Evolutionary conservation across 495 filamentous ascomycete genomes (phyloP).

Genomic region (Elasticomyces elasticus): DNA sequence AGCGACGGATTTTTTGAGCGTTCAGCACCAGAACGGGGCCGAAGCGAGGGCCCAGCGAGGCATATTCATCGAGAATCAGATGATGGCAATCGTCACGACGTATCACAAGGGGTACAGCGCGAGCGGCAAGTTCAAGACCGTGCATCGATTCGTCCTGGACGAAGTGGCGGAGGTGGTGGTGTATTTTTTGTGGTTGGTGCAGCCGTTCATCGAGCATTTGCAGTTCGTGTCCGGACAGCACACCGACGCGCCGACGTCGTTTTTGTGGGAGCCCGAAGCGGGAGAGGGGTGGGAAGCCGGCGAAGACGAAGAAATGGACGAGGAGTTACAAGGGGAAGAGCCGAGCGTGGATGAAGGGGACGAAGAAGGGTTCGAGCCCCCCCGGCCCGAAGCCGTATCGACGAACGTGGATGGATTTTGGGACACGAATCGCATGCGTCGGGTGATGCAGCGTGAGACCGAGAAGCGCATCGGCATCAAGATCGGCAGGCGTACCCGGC

Average conservation of each 20-base stretch:
- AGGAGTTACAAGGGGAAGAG: neutral
- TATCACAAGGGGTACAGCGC: constrained; percentile 12
- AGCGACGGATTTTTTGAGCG: constrained; percentile 5
- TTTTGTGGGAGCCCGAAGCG: neutral
- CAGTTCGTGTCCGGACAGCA: neutral
- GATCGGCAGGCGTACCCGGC: constrained; percentile 2
- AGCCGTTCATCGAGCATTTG: neutral
- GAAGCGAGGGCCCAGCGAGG: neutral
- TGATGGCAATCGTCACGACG: constrained; percentile 11
- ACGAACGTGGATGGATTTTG: constrained; percentile 5
- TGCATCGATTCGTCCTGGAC: constrained; percentile 3
- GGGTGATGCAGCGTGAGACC: constrained; percentile 6
- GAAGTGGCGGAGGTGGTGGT: constrained; percentile 7
- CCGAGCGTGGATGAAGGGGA: neutral
- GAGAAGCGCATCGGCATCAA: neutral
- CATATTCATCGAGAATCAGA: constrained; percentile 9
- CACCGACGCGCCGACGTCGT: neutral
- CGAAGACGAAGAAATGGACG: neutral
- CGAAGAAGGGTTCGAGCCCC: neutral
- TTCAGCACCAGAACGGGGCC: constrained; percentile 4
- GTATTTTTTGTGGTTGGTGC: constrained; percentile 10
- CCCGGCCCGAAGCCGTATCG: neutral
- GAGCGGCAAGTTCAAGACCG: constrained; percentile 8
- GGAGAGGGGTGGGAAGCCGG: neutral
- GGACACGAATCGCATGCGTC: neutral